Evolutionary conservation across 2,329 filamentous ascomycete genomes (phyloP).

Genomic region (Sphaerostilbella broomeana): DNA sequence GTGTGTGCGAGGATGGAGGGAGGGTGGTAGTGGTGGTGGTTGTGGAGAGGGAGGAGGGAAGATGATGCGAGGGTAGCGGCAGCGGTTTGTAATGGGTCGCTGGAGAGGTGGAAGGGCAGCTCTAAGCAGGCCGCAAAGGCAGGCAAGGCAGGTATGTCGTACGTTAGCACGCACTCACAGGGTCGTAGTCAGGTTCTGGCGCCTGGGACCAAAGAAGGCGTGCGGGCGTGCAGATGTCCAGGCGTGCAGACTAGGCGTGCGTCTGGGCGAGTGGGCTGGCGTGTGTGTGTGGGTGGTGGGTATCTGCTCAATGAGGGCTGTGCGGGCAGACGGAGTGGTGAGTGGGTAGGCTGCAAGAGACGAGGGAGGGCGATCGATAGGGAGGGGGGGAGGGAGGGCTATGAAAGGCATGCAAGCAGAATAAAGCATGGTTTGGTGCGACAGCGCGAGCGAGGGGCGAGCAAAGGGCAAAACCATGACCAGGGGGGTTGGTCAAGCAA

Average conservation of each 20-base stretch:
- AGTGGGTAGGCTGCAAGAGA: too few relatives aligned
- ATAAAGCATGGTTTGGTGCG: too few relatives aligned
- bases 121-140: too few relatives aligned
- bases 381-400: too few relatives aligned
- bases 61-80: slow-evolving; percentile 15
- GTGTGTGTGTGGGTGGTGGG: slow-evolving; percentile 2
- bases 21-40: slow-evolving; percentile 18
- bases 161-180: slow-evolving; percentile 11
- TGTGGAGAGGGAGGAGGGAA: slow-evolving; percentile 16
- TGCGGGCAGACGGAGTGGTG: slow-evolving; percentile 11
- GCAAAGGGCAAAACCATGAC: too few relatives aligned
- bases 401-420: too few relatives aligned
- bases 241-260: slow-evolving; percentile 1
- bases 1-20: slow-evolving; percentile 12
- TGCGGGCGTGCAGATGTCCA: background rate
- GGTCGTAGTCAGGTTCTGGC: slow-evolving; percentile 11
- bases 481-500: too few relatives aligned
- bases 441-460: too few relatives aligned
- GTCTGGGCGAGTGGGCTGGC: background rate
- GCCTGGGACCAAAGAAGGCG: too few relatives aligned
- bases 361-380: too few relatives aligned
- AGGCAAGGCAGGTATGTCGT: slow-evolving; percentile 14
- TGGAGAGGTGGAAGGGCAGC: too few relatives aligned
- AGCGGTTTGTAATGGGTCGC: slow-evolving; percentile 13
- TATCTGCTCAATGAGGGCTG: slow-evolving; percentile 7